Conservation (phyloP, 2,329 filamentous ascomycete species). For the Pseudogymnoascus sp. region DNA sequence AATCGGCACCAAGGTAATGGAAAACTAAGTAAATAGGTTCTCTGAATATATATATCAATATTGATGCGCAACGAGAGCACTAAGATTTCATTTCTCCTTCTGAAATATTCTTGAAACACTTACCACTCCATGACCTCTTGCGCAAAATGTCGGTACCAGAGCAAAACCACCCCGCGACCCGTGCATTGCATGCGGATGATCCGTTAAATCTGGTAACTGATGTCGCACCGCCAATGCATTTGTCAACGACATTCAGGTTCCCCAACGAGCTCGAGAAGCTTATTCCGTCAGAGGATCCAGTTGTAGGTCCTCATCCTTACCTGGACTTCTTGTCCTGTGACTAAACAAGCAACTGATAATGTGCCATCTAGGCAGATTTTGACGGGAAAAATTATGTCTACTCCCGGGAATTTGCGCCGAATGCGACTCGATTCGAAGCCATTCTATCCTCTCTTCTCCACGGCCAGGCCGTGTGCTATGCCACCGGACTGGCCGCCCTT, state of each 20-base stretch:
- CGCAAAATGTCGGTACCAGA: neutral
- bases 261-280: constrained; percentile 60
- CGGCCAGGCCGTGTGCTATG: constrained; percentile 66
- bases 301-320: constrained; percentile 37
- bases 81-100: neutral
- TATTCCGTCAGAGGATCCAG: constrained; percentile 40
- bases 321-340: neutral
- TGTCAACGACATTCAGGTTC: constrained; percentile 92
- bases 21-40: neutral
- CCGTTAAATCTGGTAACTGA: constrained; percentile 64
- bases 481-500: constrained; percentile 78
- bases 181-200: constrained; percentile 66
- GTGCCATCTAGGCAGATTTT: constrained; percentile 30
- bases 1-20: neutral
- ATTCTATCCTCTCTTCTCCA: constrained; percentile 67
- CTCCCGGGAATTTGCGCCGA: constrained; percentile 71
- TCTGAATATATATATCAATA: too few species aligned
- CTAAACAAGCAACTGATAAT: neutral
- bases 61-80: neutral
- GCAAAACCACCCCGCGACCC: neutral
- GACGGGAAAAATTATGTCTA: constrained; percentile 62
- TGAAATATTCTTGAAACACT: neutral
- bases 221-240: constrained; percentile 81
- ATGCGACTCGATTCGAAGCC: constrained; percentile 75
- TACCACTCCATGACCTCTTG: neutral